Conservation (phyloP, 441 rosid species). For the Eutrema salsugineum region DNA sequence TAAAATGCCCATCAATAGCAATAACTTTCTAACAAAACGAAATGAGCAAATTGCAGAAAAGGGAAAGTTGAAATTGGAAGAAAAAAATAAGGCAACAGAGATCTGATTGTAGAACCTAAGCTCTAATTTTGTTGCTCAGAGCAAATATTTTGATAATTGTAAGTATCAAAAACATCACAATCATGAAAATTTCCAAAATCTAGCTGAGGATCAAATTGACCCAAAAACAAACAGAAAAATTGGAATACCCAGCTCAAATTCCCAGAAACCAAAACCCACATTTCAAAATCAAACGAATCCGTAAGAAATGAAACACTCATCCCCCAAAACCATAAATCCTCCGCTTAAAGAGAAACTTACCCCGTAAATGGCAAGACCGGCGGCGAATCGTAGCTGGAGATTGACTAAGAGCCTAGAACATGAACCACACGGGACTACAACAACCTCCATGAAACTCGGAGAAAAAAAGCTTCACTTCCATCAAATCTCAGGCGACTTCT, state of each 20-base stretch:
- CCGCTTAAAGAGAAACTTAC: conserved; percentile 33
- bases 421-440: conserved; percentile 36
- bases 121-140: background rate
- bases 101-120: background rate
- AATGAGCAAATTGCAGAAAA: conserved; percentile 4
- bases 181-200: background rate
- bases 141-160: background rate
- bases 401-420: conserved; percentile 33
- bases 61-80: background rate
- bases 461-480: conserved; percentile 54
- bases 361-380: conserved; percentile 38
- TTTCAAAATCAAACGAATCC: background rate
- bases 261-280: conserved; percentile 12
- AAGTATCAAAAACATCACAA: background rate
- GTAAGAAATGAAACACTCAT: too few species aligned
- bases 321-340: conserved; percentile 30
- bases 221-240: conserved; percentile 3
- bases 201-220: background rate
- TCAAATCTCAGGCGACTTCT: conserved; percentile 49
- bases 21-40: background rate
- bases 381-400: conserved; percentile 49
- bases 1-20: background rate
- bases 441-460: conserved; percentile 70
- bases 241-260: background rate
- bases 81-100: conserved; percentile 11